Evolutionary conservation across 495 filamentous ascomycete genomes (phyloP).

Genomic region (Talaromyces proteolyticus): DNA sequence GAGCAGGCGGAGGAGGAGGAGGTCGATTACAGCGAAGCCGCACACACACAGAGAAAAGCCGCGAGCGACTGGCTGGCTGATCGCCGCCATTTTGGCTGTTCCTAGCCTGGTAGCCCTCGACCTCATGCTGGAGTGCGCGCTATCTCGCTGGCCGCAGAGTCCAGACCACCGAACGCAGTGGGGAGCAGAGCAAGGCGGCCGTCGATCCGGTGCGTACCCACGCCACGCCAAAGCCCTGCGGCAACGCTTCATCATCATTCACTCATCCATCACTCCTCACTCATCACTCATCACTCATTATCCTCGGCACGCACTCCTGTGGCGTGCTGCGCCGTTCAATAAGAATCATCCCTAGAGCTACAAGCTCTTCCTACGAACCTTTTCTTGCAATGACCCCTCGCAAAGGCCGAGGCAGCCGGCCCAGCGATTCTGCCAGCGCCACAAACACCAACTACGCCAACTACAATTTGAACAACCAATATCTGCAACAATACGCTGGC

Average conservation of each 20-base stretch:
- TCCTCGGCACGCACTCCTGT: too few species aligned
- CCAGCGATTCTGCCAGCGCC: constrained; percentile 27
- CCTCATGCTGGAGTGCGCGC: not conserved
- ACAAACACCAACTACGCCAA: constrained; percentile 14
- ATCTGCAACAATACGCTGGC: constrained; percentile 16
- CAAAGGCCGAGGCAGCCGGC: constrained; percentile 22
- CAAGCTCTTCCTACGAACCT: too few species aligned
- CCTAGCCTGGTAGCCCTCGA: too few species aligned
- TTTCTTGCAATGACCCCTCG: constrained; percentile 23
- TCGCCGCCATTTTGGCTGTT: too few species aligned
- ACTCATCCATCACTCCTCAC: not conserved
- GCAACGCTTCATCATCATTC: not conserved
- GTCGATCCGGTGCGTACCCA: not conserved
- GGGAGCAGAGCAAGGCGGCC: not conserved
- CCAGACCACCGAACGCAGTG: not conserved
- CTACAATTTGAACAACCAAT: constrained; percentile 26
- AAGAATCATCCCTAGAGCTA: too few species aligned
- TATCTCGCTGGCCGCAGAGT: not conserved
- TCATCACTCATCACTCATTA: too few species aligned
- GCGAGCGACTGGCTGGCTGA: too few species aligned
- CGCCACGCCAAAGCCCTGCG: too few species aligned
- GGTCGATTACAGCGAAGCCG: too few species aligned
- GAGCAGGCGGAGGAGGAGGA: too few species aligned
- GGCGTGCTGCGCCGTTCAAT: too few species aligned
- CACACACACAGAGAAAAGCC: too few species aligned